Conservation (phyloP, 352 stramenopile genomes). For the Phytophthora litchii region DNA sequence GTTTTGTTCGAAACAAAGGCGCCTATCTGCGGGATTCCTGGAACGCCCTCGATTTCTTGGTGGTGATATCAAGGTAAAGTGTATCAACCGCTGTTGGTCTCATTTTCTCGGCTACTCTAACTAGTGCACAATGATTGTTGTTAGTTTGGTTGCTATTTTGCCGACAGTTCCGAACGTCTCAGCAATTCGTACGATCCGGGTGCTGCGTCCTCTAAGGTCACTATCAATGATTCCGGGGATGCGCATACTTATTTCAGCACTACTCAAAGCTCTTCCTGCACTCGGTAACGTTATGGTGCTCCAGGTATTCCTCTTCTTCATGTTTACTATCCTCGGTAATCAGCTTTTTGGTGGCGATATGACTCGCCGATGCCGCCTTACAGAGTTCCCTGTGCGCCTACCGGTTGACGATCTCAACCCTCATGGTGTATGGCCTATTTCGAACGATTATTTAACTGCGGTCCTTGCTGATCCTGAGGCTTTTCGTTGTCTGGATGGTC, state of each 20-base stretch:
- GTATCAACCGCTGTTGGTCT: not conserved
- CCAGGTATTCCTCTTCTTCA: constrained; percentile 87
- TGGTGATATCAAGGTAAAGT: constrained; percentile 88
- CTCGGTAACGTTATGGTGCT: constrained; percentile 89
- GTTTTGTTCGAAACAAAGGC: constrained; percentile 59
- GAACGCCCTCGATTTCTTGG: constrained; percentile 93
- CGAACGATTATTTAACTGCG: constrained; percentile 7
- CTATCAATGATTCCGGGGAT: constrained; percentile 88
- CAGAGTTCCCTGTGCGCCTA: constrained; percentile 72
- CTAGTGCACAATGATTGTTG: not conserved
- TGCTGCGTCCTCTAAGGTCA: constrained; percentile 87
- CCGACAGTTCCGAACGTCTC: constrained; percentile 75
- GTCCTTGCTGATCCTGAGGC: constrained; percentile 42
- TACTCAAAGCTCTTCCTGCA: constrained; percentile 81
- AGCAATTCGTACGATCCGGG: constrained; percentile 83
- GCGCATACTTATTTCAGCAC: constrained; percentile 71
- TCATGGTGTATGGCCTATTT: constrained; percentile 13
- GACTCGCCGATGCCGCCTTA: constrained; percentile 78
- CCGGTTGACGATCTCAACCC: constrained; percentile 35
- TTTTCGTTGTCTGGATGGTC: constrained; percentile 47
- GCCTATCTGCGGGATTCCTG: constrained; percentile 87
- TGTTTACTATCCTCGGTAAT: constrained; percentile 90
- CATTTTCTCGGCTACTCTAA: not conserved
- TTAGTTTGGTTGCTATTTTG: constrained; percentile 57
- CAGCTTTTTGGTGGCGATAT: constrained; percentile 86